Percentiles rank a stretch among this genome's conserved stretches.
These are phyloP conservation scores for Marvania coccoides DNA, from an alignment of 139 green algal species.

Conservation along the genomic window DNA sequence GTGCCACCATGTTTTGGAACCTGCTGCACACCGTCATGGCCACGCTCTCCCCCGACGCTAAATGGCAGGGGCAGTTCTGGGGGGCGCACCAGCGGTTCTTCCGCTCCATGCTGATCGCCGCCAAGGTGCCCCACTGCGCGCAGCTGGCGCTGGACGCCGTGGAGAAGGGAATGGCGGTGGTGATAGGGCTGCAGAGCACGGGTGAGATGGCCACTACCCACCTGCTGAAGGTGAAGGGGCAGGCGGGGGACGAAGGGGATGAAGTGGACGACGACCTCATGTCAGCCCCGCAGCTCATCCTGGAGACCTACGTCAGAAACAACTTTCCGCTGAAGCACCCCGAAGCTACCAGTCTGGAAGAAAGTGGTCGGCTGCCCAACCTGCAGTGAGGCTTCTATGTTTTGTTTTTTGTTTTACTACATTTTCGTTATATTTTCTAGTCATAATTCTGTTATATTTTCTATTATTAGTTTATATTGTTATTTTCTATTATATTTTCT, in stretches of 20 bases:
- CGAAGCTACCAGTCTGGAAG: background rate
- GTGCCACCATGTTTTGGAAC: conserved; percentile 49
- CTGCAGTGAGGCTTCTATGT: no score
- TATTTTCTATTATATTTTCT: no score
- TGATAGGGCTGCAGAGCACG: conserved; percentile 44
- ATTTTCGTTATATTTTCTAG: no score
- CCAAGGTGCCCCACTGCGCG: conserved; percentile 62
- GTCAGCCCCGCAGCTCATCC: conserved; percentile 57
- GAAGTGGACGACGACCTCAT: conserved; percentile 70
- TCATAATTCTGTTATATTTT: no score
- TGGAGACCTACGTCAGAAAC: conserved; percentile 37
- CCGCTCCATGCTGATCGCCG: conserved; percentile 71
- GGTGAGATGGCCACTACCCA: no score
- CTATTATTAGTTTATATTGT: no score
- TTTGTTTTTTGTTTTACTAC: no score
- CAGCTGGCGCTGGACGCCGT: conserved; percentile 54
- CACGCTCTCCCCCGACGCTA: conserved; percentile 9
- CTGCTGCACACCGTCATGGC: conserved; percentile 46
- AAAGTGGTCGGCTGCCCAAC: background rate
- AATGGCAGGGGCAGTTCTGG: conserved; percentile 38
- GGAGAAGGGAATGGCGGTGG: conserved; percentile 51
- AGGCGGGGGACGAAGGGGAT: no score
- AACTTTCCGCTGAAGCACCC: background rate
- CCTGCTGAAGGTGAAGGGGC: no score
- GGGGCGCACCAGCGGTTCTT: conserved; percentile 63